Conservation (phyloP, 306 rosid genomes). For the Crotalaria pallida region DNA sequence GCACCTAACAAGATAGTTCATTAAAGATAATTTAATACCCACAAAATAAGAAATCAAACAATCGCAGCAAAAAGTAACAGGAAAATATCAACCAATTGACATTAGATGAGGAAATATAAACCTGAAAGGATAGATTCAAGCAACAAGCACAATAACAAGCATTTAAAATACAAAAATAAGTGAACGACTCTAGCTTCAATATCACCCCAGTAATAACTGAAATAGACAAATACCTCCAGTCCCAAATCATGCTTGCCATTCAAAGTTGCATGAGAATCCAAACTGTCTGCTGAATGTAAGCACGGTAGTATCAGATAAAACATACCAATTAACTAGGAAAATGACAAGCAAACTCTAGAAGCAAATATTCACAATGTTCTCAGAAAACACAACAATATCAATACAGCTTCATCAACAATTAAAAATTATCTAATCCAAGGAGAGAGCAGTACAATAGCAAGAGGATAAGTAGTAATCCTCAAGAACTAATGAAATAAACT, state of each 20-base stretch:
- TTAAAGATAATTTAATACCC: slow-evolving; percentile 23
- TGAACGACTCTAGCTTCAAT: slow-evolving; percentile 10
- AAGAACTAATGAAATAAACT: too few relatives aligned
- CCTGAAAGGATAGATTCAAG: background rate
- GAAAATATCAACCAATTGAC: background rate
- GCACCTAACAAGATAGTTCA: slow-evolving; percentile 58
- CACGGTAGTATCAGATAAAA: slow-evolving; percentile 35
- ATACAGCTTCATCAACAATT: background rate
- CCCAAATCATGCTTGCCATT: slow-evolving; percentile 56
- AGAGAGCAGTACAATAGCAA: too few relatives aligned
- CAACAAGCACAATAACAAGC: slow-evolving; percentile 7
- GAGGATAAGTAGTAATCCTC: too few relatives aligned
- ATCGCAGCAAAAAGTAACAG: background rate
- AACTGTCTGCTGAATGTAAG: slow-evolving; percentile 49
- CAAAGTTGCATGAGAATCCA: slow-evolving; percentile 49
- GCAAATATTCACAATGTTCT: background rate
- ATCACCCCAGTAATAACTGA: slow-evolving; percentile 19
- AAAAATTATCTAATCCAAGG: background rate
- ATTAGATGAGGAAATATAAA: background rate
- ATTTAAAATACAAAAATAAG: background rate
- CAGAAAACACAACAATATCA: slow-evolving; percentile 2
- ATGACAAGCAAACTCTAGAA: background rate
- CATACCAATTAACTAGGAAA: background rate
- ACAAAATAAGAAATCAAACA: background rate
- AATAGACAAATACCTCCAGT: slow-evolving; percentile 64